Percentiles rank a stretch among this genome's conserved stretches.
phyloP scores from a whole-genome alignment of 106 monocot genomes.

The Phalaenopsis aphrodite region DNA sequence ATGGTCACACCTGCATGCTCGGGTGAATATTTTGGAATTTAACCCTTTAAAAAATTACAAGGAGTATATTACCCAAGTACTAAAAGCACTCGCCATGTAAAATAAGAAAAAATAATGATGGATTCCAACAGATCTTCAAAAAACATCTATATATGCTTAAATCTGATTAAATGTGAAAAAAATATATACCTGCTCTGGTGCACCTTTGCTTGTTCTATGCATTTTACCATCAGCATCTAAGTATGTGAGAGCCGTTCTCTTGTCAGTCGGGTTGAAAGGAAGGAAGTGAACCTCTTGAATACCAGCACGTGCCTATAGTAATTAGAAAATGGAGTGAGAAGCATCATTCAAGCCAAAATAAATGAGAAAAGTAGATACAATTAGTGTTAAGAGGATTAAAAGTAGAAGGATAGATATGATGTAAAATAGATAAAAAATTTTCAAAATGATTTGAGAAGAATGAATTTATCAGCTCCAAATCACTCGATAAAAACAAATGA shows the following conservation, averaged over 20 bases:
- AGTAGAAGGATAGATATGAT: neutral
- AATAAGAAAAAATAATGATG: neutral
- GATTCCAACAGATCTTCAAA: neutral
- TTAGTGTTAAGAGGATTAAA: neutral
- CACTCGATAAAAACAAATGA: neutral
- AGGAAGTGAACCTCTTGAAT: constrained; percentile 52
- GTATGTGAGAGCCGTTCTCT: constrained; percentile 58
- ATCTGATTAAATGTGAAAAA: neutral
- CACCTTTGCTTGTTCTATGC: constrained; percentile 58
- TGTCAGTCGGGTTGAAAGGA: constrained; percentile 57
- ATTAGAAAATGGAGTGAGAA: neutral
- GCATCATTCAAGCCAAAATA: neutral
- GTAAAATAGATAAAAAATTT: neutral
- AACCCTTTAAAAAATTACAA: neutral
- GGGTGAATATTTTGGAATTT: neutral
- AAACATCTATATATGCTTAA: neutral
- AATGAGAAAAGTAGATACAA: neutral
- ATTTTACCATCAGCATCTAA: constrained; percentile 45
- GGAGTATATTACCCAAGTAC: neutral
- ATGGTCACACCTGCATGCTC: too few relatives aligned
- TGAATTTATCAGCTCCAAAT: neutral
- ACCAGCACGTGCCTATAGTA: constrained; percentile 36
- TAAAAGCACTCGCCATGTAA: neutral
- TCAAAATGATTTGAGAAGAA: neutral
- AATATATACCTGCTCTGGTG: constrained; percentile 43